Conservation (phyloP, 2,329 filamentous ascomycete species). For the Penicillium brasilianum region DNA sequence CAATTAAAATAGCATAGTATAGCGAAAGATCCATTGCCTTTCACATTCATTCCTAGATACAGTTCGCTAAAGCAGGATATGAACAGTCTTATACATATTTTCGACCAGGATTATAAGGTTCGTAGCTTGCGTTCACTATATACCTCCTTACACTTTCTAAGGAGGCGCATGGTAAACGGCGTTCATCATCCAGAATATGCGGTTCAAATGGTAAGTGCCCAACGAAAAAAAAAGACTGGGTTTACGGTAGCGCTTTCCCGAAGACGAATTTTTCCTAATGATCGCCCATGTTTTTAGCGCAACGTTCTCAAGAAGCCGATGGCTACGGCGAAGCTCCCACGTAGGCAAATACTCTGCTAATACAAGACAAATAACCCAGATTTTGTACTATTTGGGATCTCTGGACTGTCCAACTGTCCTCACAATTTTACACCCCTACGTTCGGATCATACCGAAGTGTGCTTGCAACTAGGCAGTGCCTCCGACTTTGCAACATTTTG, state of each 20-base stretch:
- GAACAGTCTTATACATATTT: not conserved
- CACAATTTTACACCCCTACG: not conserved
- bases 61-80: not conserved
- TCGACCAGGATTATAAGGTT: not conserved
- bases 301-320: not conserved
- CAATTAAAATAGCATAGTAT: not conserved
- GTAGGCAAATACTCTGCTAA: not conserved
- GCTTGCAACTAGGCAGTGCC: not conserved
- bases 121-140: not conserved
- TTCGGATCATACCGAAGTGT: not conserved
- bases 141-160: not conserved
- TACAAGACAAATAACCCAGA: not conserved
- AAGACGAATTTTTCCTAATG: no score
- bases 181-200: not conserved
- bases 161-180: not conserved
- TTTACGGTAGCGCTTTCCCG: no score
- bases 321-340: not conserved
- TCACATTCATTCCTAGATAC: not conserved
- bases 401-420: not conserved
- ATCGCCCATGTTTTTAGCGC: not conserved
- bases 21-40: not conserved
- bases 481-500: not conserved
- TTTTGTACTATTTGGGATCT: not conserved
- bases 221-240: no score
- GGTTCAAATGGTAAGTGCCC: not conserved